Conservation (phyloP, 2,329 filamentous ascomycete genomes). For the Fusarium haematococcum region DNA sequence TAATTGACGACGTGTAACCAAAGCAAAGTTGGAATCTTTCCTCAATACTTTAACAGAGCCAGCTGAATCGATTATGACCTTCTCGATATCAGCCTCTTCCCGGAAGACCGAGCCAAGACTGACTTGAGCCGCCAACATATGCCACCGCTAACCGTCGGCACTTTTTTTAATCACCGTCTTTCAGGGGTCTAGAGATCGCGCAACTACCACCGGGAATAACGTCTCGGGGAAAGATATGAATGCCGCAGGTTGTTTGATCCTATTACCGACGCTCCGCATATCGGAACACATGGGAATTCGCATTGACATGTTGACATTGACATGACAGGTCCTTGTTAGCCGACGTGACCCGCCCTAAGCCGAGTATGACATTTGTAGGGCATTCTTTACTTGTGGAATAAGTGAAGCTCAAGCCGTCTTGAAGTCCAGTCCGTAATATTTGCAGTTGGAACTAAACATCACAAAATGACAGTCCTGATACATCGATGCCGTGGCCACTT, state of each 20-base stretch:
- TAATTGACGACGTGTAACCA: background rate
- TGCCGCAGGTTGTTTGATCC: background rate
- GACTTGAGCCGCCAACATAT: background rate
- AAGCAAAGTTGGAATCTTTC: background rate
- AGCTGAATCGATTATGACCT: background rate
- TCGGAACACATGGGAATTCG: background rate
- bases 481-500: background rate
- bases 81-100: background rate
- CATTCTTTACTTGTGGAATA: background rate
- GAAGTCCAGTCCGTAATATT: background rate
- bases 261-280: background rate
- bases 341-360: background rate
- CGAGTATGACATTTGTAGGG: background rate
- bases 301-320: background rate
- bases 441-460: no score
- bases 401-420: background rate
- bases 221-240: background rate
- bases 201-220: background rate
- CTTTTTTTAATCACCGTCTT: background rate
- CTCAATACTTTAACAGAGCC: background rate
- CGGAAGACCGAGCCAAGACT: background rate
- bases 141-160: background rate
- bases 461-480: background rate
- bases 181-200: background rate
- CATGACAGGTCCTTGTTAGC: background rate